These are phyloP conservation scores for Citrullus amarus DNA, from an alignment of 306 rosid species.

Conservation along the genomic window DNA sequence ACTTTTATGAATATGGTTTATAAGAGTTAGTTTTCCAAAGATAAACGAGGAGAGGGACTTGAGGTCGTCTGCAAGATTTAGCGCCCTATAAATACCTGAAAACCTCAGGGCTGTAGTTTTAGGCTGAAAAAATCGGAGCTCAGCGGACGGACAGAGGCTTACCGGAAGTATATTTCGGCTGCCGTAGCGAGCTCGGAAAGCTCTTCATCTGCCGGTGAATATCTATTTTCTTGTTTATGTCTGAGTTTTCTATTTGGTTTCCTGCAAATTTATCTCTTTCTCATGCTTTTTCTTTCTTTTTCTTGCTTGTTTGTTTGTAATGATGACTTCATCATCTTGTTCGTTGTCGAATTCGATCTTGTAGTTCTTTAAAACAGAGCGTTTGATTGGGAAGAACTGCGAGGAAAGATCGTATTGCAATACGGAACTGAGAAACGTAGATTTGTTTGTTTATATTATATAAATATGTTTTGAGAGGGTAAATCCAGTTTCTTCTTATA, in stretches of 20 bases:
- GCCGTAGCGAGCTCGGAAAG: background rate
- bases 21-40: background rate
- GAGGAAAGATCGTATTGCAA: background rate
- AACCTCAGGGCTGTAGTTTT: background rate
- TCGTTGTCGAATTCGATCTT: background rate
- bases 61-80: background rate
- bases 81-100: conserved; percentile 5
- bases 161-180: background rate
- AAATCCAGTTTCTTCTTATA: background rate
- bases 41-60: background rate
- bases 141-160: background rate
- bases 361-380: background rate
- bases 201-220: background rate
- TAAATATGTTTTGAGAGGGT: background rate
- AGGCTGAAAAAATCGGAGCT: conserved; percentile 6
- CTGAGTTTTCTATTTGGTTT: background rate
- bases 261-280: background rate
- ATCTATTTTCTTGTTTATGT: background rate
- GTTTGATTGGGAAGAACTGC: background rate
- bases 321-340: background rate
- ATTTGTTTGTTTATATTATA: background rate
- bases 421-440: background rate
- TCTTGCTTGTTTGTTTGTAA: background rate
- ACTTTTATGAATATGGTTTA: background rate
- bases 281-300: background rate